Evolutionary conservation across 495 filamentous ascomycete species (phyloP).

Genomic region (Penicillium odoratum): DNA sequence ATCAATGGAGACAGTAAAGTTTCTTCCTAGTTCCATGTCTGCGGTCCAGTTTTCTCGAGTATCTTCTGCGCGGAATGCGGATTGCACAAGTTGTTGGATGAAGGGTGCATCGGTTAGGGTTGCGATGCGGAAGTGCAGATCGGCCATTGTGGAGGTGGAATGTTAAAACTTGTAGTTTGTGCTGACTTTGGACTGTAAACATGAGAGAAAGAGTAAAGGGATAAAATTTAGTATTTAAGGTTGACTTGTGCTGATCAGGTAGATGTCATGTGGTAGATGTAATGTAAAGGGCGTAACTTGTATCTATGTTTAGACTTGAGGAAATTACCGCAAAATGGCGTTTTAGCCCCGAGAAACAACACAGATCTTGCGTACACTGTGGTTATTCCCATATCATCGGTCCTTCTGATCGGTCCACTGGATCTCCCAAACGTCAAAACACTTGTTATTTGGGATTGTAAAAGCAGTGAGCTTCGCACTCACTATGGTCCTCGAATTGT

Average conservation of each 20-base stretch:
- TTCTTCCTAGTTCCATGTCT: constrained; percentile 31
- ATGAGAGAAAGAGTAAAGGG: no score
- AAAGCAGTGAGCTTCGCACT: no score
- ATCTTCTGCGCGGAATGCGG: constrained; percentile 43
- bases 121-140: constrained; percentile 33
- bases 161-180: background rate
- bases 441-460: no score
- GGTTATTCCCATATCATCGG: no score
- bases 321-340: background rate
- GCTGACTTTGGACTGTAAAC: background rate
- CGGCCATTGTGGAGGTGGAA: background rate
- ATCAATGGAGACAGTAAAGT: constrained; percentile 29
- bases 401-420: no score
- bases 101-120: constrained; percentile 26
- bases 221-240: no score
- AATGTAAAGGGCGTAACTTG: background rate
- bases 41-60: constrained; percentile 41
- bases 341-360: background rate
- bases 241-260: no score
- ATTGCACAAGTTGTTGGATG: constrained; percentile 37
- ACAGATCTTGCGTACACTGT: no score
- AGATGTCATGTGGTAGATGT: background rate
- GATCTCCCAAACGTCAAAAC: no score
- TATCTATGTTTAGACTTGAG: no score
- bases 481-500: no score